Percentiles rank a stretch among this genome's conserved stretches.
Conservation (phyloP, 306 rosid genomes). For the barrel medic (Medicago truncatula) region MtrunA17r5.0-ANR NC_053044.1:24651001-24651500, state of each 20-base stretch:
- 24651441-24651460: no score
- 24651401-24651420: no score
- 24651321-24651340: conserved; percentile 32
- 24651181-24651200: not conserved
- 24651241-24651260: not conserved
- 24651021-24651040: conserved; percentile 14
- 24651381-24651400: no score
- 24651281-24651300: conserved; percentile 15
- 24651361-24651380: no score
- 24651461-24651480: no score
- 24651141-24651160: conserved; percentile 34
- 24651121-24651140: conserved; percentile 9
- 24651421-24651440: no score
- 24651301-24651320: not conserved
- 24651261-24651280: conserved; percentile 40
- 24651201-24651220: not conserved
- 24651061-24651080: not conserved
- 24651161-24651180: conserved; percentile 41
- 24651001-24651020: conserved; percentile 20
- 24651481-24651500: no score
- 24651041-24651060: conserved; percentile 32
- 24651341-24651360: no score
- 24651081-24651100: not conserved
- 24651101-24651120: conserved; percentile 39
- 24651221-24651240: not conserved